Conservation (phyloP, 2,329 filamentous ascomycete genomes). For the Curvularia sp. region DNA sequence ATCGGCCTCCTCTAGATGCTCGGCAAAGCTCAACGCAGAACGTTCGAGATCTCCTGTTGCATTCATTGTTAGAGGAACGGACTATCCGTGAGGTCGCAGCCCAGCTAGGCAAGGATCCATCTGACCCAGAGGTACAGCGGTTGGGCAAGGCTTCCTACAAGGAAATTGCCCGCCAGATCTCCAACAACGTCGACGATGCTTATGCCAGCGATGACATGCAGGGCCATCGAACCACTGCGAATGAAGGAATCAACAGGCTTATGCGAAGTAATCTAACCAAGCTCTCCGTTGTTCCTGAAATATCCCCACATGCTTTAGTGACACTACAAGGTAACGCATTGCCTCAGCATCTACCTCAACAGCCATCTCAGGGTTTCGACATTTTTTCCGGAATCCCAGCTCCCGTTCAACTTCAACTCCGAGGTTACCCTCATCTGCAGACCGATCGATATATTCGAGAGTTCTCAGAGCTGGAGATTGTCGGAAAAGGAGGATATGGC, state of each 20-base stretch:
- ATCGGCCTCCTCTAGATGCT: constrained; percentile 22
- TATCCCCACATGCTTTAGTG: constrained; percentile 34
- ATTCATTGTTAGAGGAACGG: constrained; percentile 56
- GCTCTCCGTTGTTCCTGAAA: constrained; percentile 29
- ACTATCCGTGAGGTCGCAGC: constrained; percentile 50
- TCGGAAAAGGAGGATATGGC: constrained; percentile 71
- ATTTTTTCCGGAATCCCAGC: constrained; percentile 24
- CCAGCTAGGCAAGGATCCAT: constrained; percentile 41
- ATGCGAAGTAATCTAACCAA: constrained; percentile 37
- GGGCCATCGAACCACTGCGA: constrained; percentile 41
- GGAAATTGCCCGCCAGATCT: constrained; percentile 47
- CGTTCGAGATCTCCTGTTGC: constrained; percentile 51
- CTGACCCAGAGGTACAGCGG: constrained; percentile 48
- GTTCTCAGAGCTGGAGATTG: constrained; percentile 54
- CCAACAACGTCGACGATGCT: constrained; percentile 47
- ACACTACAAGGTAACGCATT: constrained; percentile 20
- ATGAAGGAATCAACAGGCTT: constrained; percentile 49
- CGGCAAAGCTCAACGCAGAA: constrained; percentile 35
- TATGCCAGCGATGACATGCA: constrained; percentile 51
- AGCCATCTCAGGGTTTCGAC: constrained; percentile 24
- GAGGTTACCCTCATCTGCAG: constrained; percentile 40
- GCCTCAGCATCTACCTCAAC: constrained; percentile 13
- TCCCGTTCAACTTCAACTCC: constrained; percentile 30
- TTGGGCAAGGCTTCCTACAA: constrained; percentile 51
- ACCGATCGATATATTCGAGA: constrained; percentile 44